Conservation (phyloP, 2,329 filamentous ascomycete genomes). For the Lachnellula occidentalis region DNA sequence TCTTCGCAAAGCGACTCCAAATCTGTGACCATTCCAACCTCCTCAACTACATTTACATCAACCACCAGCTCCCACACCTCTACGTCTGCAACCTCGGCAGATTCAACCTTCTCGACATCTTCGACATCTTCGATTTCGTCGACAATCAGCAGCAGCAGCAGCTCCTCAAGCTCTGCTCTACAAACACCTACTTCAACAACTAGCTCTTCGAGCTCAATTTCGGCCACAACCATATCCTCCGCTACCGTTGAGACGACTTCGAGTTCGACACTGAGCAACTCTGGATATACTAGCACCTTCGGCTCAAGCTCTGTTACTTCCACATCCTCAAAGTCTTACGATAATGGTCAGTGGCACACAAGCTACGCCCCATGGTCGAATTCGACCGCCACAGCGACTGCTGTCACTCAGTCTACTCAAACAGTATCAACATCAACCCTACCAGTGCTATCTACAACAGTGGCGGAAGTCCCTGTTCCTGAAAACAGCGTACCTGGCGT, state of each 20-base stretch:
- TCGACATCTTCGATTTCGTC: neutral
- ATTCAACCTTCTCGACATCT: neutral
- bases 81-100: neutral
- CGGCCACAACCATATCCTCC: neutral
- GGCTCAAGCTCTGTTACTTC: slow-evolving; percentile 3
- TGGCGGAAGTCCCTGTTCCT: neutral
- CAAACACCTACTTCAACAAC: neutral
- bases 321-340: slow-evolving; percentile 14
- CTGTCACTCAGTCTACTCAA: neutral
- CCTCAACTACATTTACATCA: neutral
- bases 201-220: neutral
- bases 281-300: neutral
- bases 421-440: neutral
- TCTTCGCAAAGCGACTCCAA: neutral
- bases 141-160: neutral
- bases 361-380: slow-evolving; percentile 27
- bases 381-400: slow-evolving; percentile 10
- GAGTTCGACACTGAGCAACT: too few species aligned
- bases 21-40: neutral
- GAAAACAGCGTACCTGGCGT: neutral
- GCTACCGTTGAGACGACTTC: neutral
- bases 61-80: neutral
- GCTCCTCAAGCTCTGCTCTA: neutral
- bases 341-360: slow-evolving; percentile 30
- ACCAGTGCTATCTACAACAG: neutral